Percentiles rank a stretch among this genome's conserved stretches.
Conservation (phyloP, 805 yeast genomes). For the Naumovozyma baii region DNA sequence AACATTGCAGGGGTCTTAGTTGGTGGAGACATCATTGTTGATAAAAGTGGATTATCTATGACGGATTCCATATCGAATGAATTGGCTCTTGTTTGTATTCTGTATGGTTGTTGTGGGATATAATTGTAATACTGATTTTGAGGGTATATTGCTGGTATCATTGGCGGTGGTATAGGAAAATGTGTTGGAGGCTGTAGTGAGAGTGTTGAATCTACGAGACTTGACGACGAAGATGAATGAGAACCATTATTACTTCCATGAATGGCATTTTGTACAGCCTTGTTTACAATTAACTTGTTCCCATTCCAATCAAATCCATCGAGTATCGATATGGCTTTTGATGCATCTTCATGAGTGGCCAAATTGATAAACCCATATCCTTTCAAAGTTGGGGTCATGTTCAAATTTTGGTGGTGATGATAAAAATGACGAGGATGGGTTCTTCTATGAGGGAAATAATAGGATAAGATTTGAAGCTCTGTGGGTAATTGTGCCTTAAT, state of each 20-base stretch:
- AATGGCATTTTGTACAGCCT: constrained; percentile 30
- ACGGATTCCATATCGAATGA: background rate
- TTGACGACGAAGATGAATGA: background rate
- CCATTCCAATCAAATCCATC: constrained; percentile 34
- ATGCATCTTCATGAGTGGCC: constrained; percentile 38
- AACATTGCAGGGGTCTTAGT: constrained; percentile 3
- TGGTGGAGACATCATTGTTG: constrained; percentile 5
- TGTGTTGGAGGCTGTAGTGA: too few relatives aligned
- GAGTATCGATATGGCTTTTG: constrained; percentile 40
- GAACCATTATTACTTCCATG: background rate
- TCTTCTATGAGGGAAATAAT: constrained; percentile 24
- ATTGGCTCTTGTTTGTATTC: background rate
- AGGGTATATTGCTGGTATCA: background rate
- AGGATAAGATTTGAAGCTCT: constrained; percentile 16
- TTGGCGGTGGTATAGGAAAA: background rate
- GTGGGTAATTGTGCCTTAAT: constrained; percentile 43
- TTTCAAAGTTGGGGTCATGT: constrained; percentile 11
- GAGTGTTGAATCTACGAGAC: too few relatives aligned
- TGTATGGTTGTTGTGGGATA: background rate
- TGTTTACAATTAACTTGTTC: constrained; percentile 27
- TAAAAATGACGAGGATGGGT: background rate
- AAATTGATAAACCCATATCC: constrained; percentile 50
- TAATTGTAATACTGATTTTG: background rate
- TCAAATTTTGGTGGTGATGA: background rate
- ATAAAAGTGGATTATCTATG: too few relatives aligned